phyloP scores from a whole-genome alignment of 2,329 filamentous ascomycete species.

The Beauveria sp. region DNA sequence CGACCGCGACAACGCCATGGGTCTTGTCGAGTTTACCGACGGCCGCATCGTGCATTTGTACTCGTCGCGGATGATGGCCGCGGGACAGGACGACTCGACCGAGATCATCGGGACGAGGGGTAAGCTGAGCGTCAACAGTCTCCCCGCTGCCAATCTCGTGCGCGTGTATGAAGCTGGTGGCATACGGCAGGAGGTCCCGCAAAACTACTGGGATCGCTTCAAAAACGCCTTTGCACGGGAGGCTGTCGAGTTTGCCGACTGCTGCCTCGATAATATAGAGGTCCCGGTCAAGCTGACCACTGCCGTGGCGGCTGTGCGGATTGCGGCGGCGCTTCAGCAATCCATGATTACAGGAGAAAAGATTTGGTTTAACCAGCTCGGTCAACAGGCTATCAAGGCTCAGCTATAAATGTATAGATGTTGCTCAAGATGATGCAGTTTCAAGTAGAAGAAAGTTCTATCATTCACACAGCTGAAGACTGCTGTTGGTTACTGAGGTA shows the following conservation, averaged over 20 bases:
- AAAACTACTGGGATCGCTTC: not conserved
- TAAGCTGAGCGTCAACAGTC: not conserved
- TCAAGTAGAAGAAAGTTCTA: no score
- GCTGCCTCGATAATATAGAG: slow-evolving; percentile 45
- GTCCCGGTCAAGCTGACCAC: slow-evolving; percentile 49
- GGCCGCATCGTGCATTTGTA: not conserved
- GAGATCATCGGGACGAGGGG: not conserved
- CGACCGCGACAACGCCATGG: not conserved
- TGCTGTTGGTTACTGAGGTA: no score
- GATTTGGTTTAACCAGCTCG: slow-evolving; percentile 50
- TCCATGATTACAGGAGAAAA: slow-evolving; percentile 45
- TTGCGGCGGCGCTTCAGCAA: slow-evolving; percentile 53
- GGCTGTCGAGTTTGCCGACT: slow-evolving; percentile 53
- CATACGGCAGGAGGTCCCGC: not conserved
- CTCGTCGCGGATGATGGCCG: not conserved
- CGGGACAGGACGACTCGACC: not conserved
- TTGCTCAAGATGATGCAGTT: no score
- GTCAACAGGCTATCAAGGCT: slow-evolving; percentile 17
- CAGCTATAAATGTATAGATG: not conserved
- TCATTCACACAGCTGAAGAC: no score
- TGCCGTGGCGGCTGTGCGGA: slow-evolving; percentile 51
- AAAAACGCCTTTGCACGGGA: not conserved
- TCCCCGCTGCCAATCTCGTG: not conserved
- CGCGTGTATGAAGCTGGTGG: not conserved
- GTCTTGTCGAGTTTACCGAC: not conserved